Evolutionary conservation across 2,329 filamentous ascomycete species (phyloP).

Genomic region (Elsinoe necatrix): DNA sequence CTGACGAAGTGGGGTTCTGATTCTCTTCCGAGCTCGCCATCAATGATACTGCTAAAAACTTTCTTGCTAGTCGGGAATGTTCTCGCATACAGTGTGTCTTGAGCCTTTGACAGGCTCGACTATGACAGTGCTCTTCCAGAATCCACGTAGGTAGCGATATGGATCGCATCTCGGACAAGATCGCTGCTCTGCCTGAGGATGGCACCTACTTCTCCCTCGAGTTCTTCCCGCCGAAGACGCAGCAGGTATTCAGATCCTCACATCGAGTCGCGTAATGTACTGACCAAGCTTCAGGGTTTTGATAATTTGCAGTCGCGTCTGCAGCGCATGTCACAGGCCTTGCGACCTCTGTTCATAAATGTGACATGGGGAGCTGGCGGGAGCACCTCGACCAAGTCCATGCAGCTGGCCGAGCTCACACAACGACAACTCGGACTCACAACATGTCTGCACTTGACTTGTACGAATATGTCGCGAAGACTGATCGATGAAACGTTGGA

Average conservation of each 20-base stretch:
- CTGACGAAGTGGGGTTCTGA: not conserved
- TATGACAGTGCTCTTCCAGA: not conserved
- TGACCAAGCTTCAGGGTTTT: constrained; percentile 52
- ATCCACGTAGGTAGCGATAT: constrained; percentile 34
- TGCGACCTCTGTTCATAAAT: constrained; percentile 89
- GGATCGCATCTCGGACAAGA: constrained; percentile 92
- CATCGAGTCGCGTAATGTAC: not conserved
- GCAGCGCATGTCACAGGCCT: constrained; percentile 85
- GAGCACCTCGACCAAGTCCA: constrained; percentile 79
- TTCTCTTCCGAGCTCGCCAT: constrained; percentile 1
- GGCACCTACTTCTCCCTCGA: constrained; percentile 90
- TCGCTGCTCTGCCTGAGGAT: constrained; percentile 75
- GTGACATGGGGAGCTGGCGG: constrained; percentile 98
- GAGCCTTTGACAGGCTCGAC: not conserved
- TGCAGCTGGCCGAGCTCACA: constrained; percentile 91
- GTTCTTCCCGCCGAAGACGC: constrained; percentile 97
- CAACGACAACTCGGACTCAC: constrained; percentile 86
- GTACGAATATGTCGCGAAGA: constrained; percentile 88
- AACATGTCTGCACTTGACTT: constrained; percentile 91
- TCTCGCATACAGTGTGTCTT: not conserved
- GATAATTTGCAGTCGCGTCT: constrained; percentile 88
- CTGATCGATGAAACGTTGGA: constrained; percentile 83
- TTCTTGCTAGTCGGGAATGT: not conserved
- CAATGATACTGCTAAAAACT: not conserved
- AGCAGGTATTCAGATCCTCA: constrained; percentile 50